Evolutionary conservation across 2,329 filamentous ascomycete genomes (phyloP).

Genomic region (Penicillium sp.): DNA sequence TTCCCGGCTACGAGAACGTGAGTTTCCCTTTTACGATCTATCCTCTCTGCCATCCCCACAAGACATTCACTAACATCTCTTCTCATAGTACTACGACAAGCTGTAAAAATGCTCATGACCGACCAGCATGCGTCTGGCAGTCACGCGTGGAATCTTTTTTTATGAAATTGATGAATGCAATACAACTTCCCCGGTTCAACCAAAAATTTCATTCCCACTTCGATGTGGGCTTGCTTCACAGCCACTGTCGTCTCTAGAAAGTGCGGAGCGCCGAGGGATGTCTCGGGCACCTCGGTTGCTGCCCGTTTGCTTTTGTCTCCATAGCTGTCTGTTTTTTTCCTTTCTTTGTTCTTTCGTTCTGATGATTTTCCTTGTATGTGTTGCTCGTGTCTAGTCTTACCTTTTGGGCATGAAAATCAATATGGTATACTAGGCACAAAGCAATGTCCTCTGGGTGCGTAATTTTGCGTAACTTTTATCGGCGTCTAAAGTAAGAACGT

Average conservation of each 20-base stretch:
- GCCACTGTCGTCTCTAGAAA: conserved; percentile 36
- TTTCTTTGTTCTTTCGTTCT: conserved; percentile 24
- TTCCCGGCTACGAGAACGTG: conserved; percentile 94
- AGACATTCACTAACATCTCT: conserved; percentile 25
- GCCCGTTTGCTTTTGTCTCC: conserved; percentile 32
- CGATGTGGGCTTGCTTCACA: conserved; percentile 29
- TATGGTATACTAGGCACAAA: conserved; percentile 33
- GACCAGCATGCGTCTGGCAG: conserved; percentile 45
- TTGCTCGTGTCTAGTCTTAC: conserved; percentile 31
- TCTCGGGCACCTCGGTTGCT: conserved; percentile 13
- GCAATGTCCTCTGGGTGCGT: not conserved
- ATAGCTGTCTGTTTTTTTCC: conserved; percentile 12
- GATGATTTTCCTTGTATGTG: conserved; percentile 19
- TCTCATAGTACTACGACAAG: conserved; percentile 93
- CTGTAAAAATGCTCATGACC: conserved; percentile 67
- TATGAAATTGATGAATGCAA: conserved; percentile 51
- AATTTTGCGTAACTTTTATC: not conserved
- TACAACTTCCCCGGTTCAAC: conserved; percentile 39
- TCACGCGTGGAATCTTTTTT: conserved; percentile 42
- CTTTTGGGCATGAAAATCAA: conserved; percentile 39
- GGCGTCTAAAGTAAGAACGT: not conserved
- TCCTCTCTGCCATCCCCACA: not conserved
- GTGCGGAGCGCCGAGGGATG: conserved; percentile 14
- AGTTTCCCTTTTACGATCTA: conserved; percentile 53
- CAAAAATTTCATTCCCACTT: conserved; percentile 34